Conservation (phyloP, 129 eudicot genomes). For the Centaurea solstitialis region DNA sequence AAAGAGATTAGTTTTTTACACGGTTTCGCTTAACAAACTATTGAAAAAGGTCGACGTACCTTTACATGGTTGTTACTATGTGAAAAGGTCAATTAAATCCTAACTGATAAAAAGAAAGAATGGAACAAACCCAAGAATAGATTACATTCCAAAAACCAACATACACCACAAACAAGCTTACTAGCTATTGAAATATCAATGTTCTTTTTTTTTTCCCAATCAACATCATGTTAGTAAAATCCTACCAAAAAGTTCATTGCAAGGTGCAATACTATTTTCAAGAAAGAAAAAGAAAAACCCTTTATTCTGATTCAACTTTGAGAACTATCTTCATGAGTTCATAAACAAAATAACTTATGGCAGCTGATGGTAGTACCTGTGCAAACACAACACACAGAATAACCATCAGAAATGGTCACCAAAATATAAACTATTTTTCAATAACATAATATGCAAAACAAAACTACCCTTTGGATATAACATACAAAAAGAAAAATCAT, state of each 20-base stretch:
- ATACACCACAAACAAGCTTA: neutral
- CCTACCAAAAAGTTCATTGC: neutral
- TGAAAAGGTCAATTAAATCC: neutral
- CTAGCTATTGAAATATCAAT: neutral
- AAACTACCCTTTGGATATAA: neutral
- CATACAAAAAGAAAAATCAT: neutral
- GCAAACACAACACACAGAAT: neutral
- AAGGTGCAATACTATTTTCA: neutral
- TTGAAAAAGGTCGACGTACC: neutral
- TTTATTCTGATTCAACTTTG: constrained; percentile 62
- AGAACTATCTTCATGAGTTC: constrained; percentile 98
- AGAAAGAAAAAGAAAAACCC: neutral
- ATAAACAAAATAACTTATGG: constrained; percentile 89
- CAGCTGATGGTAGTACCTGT: constrained; percentile 96
- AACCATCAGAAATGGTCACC: neutral
- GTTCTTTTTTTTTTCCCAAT: neutral
- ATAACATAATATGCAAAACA: neutral
- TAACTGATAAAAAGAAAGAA: neutral
- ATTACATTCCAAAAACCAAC: neutral
- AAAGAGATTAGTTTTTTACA: neutral
- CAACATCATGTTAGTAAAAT: neutral
- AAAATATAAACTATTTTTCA: neutral
- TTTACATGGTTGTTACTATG: neutral
- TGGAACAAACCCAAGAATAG: neutral
- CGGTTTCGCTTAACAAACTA: neutral